Evolutionary conservation across 441 rosid species (phyloP).

Genomic region (Melastoma candidum): DNA sequence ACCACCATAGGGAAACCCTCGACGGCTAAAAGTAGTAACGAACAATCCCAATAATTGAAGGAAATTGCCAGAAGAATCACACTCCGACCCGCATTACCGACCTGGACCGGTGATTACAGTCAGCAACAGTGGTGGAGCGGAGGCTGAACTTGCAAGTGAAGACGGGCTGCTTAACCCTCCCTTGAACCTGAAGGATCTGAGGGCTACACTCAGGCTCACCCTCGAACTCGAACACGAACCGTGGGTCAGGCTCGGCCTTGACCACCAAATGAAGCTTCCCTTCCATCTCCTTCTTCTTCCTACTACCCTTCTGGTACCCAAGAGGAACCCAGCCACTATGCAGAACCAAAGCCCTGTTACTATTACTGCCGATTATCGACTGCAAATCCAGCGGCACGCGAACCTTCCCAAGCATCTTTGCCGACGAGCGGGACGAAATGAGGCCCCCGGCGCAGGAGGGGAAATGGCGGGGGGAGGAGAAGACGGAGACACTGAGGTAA

Average conservation of each 20-base stretch:
- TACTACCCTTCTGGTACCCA: conserved; percentile 23
- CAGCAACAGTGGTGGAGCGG: conserved; percentile 36
- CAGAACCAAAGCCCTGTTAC: conserved; percentile 36
- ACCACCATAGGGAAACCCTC: not conserved
- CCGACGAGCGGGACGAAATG: conserved; percentile 18
- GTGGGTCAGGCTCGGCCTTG: conserved; percentile 77
- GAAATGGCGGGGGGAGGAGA: conserved; percentile 56
- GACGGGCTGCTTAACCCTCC: conserved; percentile 71
- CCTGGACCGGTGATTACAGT: conserved; percentile 62
- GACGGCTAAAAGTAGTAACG: not conserved
- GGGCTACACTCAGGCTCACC: conserved; percentile 97
- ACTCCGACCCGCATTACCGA: conserved; percentile 15
- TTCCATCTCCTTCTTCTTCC: conserved; percentile 30
- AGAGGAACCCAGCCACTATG: conserved; percentile 68
- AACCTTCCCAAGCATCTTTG: conserved; percentile 56
- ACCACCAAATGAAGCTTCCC: conserved; percentile 61
- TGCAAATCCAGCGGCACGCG: conserved; percentile 65
- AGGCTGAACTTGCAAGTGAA: conserved; percentile 90
- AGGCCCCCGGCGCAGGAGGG: conserved; percentile 47
- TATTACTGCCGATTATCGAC: conserved; percentile 24
- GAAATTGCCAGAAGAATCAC: not conserved
- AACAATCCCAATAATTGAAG: not conserved
- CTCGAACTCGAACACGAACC: conserved; percentile 91
- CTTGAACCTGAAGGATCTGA: conserved; percentile 80
- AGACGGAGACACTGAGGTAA: conserved; percentile 45